Evolutionary conservation across 352 stramenopile genomes (phyloP).

Genomic region (Pythium sukuiense): DNA sequence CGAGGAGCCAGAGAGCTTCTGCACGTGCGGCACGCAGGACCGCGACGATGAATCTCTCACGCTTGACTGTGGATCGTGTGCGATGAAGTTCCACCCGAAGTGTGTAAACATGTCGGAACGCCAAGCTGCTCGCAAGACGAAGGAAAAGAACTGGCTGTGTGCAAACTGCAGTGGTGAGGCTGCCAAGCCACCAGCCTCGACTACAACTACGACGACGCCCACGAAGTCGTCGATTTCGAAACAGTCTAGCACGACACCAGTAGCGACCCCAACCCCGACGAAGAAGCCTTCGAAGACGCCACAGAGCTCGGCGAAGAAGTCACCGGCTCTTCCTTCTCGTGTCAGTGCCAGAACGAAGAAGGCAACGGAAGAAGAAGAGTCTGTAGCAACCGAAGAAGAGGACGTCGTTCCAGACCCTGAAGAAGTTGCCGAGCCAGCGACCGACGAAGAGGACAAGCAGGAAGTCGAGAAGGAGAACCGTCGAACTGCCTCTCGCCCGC

Average conservation of each 20-base stretch:
- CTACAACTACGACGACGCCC: not conserved
- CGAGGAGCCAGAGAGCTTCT: slow-evolving; percentile 37
- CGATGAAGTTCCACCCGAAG: slow-evolving; percentile 72
- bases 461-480: not conserved
- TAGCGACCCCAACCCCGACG: not conserved
- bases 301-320: slow-evolving; percentile 7
- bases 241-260: not conserved
- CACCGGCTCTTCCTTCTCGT: not conserved
- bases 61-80: slow-evolving; percentile 65
- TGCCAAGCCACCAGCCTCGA: slow-evolving; percentile 5
- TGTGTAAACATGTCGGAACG: slow-evolving; percentile 81
- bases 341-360: slow-evolving; percentile 6
- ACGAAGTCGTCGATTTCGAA: slow-evolving; percentile 4
- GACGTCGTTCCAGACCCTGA: not conserved
- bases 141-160: slow-evolving; percentile 50
- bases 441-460: not conserved
- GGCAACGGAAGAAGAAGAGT: not conserved
- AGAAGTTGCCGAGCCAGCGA: not conserved
- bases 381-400: not conserved
- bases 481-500: not conserved
- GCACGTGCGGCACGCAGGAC: slow-evolving; percentile 48
- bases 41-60: slow-evolving; percentile 45
- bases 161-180: slow-evolving; percentile 29
- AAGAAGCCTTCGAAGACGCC: not conserved
- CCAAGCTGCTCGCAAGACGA: slow-evolving; percentile 54